phyloP scores from a whole-genome alignment of 805 yeast genomes.

The Wickerhamomyces strasburgensis region DNA sequence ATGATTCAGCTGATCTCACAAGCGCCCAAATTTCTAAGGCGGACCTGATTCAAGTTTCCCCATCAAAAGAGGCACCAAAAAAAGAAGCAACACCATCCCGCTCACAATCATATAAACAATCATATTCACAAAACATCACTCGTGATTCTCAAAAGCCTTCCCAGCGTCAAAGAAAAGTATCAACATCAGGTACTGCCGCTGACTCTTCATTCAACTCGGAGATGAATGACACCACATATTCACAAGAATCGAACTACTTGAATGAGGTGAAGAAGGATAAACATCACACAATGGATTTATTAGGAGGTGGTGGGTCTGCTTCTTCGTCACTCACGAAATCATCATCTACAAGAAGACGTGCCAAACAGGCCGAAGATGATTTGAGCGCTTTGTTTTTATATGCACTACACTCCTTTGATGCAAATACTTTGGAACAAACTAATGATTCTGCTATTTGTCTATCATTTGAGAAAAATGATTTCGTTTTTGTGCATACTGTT shows the following conservation, averaged over 20 bases:
- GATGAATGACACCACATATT: constrained; percentile 16
- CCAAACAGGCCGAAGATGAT: constrained; percentile 32
- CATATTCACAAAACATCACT: too few species aligned
- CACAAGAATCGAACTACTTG: constrained; percentile 29
- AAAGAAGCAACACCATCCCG: background rate
- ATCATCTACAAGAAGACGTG: background rate
- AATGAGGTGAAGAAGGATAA: constrained; percentile 62
- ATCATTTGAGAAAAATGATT: constrained; percentile 62
- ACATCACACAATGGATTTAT: constrained; percentile 47
- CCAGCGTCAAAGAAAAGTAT: constrained; percentile 4
- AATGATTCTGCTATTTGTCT: constrained; percentile 70
- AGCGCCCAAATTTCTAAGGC: too few species aligned
- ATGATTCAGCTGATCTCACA: constrained; percentile 2
- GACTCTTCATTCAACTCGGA: constrained; percentile 13
- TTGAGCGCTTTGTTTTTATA: constrained; percentile 49
- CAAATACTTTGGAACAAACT: constrained; percentile 52
- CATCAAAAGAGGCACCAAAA: constrained; percentile 1
- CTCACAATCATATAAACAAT: background rate
- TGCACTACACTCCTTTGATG: constrained; percentile 56
- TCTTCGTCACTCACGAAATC: background rate
- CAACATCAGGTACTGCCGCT: constrained; percentile 7
- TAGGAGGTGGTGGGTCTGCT: background rate
- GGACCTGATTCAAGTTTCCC: constrained; percentile 1
- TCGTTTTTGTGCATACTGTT: constrained; percentile 72
- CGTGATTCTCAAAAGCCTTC: too few species aligned